Percentiles rank a stretch among this genome's conserved stretches.
These are phyloP conservation scores for Chernovozyma aurita DNA, from an alignment of 1,139 yeast genomes.

Conservation along the genomic window DNA sequence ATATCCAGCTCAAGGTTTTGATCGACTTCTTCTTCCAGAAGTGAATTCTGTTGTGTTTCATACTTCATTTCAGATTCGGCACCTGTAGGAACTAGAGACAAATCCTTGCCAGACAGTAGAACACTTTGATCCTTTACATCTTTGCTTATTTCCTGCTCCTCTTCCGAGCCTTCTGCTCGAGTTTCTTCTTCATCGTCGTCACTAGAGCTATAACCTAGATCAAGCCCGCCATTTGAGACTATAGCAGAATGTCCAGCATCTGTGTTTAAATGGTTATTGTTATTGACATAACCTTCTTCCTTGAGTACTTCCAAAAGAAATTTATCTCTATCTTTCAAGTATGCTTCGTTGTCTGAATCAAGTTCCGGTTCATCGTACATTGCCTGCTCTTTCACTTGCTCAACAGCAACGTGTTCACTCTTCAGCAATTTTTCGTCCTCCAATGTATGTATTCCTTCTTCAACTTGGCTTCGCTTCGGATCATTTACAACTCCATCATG, in stretches of 20 bases:
- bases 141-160: not conserved
- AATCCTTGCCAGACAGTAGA: too few species aligned
- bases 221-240: constrained; percentile 4
- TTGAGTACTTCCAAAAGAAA: constrained; percentile 15
- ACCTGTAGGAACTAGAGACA: not conserved
- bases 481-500: not conserved
- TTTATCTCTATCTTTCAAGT: constrained; percentile 9
- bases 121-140: not conserved
- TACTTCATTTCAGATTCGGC: not conserved
- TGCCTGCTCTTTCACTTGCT: not conserved
- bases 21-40: constrained; percentile 9
- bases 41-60: constrained; percentile 7
- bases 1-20: constrained; percentile 8
- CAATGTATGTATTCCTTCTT: not conserved
- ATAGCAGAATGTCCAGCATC: not conserved
- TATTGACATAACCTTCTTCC: constrained; percentile 16
- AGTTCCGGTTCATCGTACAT: too few species aligned
- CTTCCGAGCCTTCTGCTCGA: constrained; percentile 6
- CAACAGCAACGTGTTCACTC: not conserved
- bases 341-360: constrained; percentile 1
- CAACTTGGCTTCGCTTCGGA: not conserved
- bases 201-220: constrained; percentile 11
- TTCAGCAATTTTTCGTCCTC: not conserved
- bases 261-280: not conserved
- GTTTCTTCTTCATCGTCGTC: constrained; percentile 10